Evolutionary conservation across 768 basidiomycete species (phyloP).

Genomic region (Punctularia strigosozonata): DNA sequence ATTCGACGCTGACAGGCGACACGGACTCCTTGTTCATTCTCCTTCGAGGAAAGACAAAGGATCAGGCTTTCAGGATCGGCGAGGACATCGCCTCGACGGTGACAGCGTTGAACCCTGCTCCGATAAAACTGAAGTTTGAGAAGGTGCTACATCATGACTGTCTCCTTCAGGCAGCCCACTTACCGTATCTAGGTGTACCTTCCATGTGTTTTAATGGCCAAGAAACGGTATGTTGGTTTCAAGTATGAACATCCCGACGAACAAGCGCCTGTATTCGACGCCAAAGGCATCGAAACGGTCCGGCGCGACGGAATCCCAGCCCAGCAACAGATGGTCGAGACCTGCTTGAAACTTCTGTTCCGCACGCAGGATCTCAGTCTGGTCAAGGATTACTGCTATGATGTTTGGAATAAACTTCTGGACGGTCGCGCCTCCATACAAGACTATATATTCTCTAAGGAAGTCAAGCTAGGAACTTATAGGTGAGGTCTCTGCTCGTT

Average conservation of each 20-base stretch:
- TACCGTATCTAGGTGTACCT: slow-evolving; percentile 69
- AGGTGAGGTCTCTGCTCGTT: slow-evolving; percentile 33
- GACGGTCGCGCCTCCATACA: slow-evolving; percentile 75
- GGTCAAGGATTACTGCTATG: slow-evolving; percentile 80
- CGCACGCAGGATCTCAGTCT: slow-evolving; percentile 79
- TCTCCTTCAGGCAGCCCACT: neutral
- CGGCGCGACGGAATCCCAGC: slow-evolving; percentile 86
- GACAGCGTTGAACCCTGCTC: slow-evolving; percentile 78
- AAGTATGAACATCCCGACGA: slow-evolving; percentile 86
- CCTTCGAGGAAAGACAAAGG: slow-evolving; percentile 82
- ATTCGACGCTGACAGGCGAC: too few relatives aligned
- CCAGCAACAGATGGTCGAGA: slow-evolving; percentile 88
- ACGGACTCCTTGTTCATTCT: slow-evolving; percentile 95
- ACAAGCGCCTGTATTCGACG: slow-evolving; percentile 72
- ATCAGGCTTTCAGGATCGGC: slow-evolving; percentile 88
- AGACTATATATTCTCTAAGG: slow-evolving; percentile 92
- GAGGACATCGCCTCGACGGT: slow-evolving; percentile 85
- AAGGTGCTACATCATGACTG: slow-evolving; percentile 42
- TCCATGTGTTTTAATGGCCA: slow-evolving; percentile 90
- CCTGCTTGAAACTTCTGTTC: slow-evolving; percentile 88
- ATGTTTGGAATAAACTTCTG: slow-evolving; percentile 75
- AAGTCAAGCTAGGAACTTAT: slow-evolving; percentile 88
- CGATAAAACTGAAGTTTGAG: slow-evolving; percentile 95
- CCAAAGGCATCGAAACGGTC: slow-evolving; percentile 97
- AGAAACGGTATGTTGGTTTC: slow-evolving; percentile 97